Base-by-base conservation (phyloP, 257 asterid genomes). In the Solanum ahanhuiri region DNA sequence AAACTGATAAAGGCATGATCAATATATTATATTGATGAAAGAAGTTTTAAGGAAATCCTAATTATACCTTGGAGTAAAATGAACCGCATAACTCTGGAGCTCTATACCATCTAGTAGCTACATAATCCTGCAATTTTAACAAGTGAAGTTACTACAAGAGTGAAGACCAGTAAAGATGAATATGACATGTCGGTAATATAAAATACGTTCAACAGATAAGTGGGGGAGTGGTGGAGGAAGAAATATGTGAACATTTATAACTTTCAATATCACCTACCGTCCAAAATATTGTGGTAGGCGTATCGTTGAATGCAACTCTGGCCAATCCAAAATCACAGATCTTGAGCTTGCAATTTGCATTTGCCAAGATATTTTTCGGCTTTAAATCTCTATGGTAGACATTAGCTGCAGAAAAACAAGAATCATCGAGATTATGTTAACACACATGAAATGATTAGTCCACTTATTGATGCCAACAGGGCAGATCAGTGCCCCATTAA, bases 301-400 rank as follows among this genome's bases (percentile, higher is more conserved):
- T 93, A 90, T 95, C 98, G 54, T 31, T 95, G 92, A 96, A 94
- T 75, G 99, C 97, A 90, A 94, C 99, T 91, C 99, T 93, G 33
- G 99, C 99, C 93, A 95, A 89, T 81, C 99, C 99, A 84, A 96
- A 94, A 94, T 95, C 99, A 89, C 99, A 96, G 83, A 96, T 95
- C 90, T 96, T 95, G 89, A 96, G 95, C 90, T 96, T 96, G 87
- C 98, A 96, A 88, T 96, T 96, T 48, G 98, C 99, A 94, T 96
- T 96, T 82, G 99, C 99, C 90, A 96, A 91, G 51, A 96, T 94
- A 86, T 96, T 95, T 89, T 96, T 95, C 17, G 98, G 99, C 86
- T 95, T 96, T 57, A 96, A 90, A 88, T 96, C 98, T 71, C 98
- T 96, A 87, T 96, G 99, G 88, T 94, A 96, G 84, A 96, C 99